Evolutionary conservation across 1,284 basidiomycete species (phyloP).

Genomic region (Phellinidium pouzarii): DNA sequence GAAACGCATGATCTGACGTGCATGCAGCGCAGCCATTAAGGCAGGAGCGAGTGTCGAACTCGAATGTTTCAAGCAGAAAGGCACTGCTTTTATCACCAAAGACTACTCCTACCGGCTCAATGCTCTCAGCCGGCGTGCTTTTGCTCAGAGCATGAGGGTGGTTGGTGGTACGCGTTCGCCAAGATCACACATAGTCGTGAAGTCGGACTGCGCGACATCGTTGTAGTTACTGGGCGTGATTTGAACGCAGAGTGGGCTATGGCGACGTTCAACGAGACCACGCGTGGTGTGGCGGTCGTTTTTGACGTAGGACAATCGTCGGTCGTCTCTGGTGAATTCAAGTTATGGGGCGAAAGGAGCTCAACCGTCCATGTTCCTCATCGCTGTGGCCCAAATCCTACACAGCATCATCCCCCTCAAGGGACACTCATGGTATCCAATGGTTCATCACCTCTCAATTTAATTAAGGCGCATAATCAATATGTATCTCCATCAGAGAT

Average conservation of each 20-base stretch:
- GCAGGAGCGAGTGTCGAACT: neutral
- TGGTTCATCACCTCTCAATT: no score
- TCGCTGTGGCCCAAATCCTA: no score
- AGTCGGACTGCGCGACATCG: neutral
- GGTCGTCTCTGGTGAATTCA: no score
- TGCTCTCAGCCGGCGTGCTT: neutral
- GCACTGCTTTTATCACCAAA: neutral
- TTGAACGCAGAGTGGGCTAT: neutral
- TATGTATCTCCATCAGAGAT: no score
- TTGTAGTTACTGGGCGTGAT: neutral
- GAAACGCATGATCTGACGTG: no score
- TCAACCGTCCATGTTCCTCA: no score
- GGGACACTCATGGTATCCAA: no score
- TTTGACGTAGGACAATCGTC: no score
- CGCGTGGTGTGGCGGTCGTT: no score
- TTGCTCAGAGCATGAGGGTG: neutral
- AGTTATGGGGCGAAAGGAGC: no score
- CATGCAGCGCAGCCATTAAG: neutral
- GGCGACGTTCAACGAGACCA: neutral
- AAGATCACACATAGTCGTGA: neutral
- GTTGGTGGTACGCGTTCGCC: neutral
- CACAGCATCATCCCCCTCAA: no score
- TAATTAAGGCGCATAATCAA: no score
- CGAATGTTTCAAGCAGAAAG: neutral
- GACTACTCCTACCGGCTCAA: neutral